A percentile compares a stretch with the other conserved stretches of the same genome.
Evolutionary conservation across 371 early-diverging fungal genomes (phyloP).

Genomic region (Mucor velutinosus): DNA sequence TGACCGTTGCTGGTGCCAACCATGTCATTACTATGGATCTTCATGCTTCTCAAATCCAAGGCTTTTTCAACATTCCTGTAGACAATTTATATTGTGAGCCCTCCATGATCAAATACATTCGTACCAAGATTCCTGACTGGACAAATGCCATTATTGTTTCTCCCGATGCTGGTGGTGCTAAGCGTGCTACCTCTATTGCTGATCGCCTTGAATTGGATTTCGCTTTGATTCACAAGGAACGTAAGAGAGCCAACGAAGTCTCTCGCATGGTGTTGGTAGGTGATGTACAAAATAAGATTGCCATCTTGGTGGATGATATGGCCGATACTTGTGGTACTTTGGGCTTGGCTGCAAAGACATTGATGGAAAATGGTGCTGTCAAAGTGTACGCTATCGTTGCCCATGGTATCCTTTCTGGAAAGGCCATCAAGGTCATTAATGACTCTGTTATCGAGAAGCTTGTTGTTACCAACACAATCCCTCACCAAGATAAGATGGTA

Average conservation of each 20-base stretch:
- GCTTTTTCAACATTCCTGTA: constrained; percentile 98
- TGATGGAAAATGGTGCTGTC: constrained; percentile 89
- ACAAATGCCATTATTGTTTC: constrained; percentile 90
- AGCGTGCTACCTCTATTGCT: constrained; percentile 95
- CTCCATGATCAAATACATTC: constrained; percentile 88
- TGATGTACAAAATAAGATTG: constrained; percentile 89
- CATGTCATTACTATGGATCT: constrained; percentile 99
- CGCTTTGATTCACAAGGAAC: constrained; percentile 98
- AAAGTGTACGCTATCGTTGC: constrained; percentile 96
- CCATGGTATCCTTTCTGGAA: constrained; percentile 92
- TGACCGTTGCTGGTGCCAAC: constrained; percentile 93
- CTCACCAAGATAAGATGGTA: constrained; percentile 85
- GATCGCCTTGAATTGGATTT: constrained; percentile 95
- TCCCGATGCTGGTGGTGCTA: constrained; percentile 98
- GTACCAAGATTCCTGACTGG: constrained; percentile 81
- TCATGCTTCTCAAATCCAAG: constrained; percentile 96
- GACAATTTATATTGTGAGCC: constrained; percentile 97
- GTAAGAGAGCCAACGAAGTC: constrained; percentile 93
- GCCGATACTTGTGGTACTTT: constrained; percentile 98
- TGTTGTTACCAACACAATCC: constrained; percentile 95
- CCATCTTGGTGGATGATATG: constrained; percentile 97
- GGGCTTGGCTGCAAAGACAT: constrained; percentile 88
- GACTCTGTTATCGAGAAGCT: constrained; percentile 82
- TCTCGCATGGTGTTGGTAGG: constrained; percentile 97
- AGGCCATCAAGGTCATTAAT: constrained; percentile 90